Percentiles rank a stretch among this genome's conserved stretches.
phyloP scores from a whole-genome alignment of 352 stramenopile genomes.

The Phytophthora quininea region DNA sequence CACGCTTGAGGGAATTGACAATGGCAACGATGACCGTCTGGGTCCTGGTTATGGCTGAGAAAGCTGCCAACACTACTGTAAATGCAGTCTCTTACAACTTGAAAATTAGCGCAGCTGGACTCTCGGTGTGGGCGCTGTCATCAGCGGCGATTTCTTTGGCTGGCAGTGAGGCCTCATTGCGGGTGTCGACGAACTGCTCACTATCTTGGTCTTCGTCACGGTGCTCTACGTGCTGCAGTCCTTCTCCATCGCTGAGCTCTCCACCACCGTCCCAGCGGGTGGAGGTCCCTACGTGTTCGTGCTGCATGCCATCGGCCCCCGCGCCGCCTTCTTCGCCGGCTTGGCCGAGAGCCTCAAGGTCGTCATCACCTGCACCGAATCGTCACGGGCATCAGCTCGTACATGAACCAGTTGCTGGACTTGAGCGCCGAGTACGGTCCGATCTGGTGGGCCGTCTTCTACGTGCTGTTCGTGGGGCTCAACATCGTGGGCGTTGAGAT shows the following conservation, averaged over 20 bases:
- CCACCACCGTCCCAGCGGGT: slow-evolving; percentile 53
- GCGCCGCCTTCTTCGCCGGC: slow-evolving; percentile 65
- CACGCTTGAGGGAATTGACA: too few relatives aligned
- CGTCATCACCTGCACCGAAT: slow-evolving; percentile 62
- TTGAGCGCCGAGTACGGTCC: slow-evolving; percentile 44
- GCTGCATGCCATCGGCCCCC: slow-evolving; percentile 58
- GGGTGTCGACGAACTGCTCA: slow-evolving; percentile 65
- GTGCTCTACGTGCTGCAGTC: slow-evolving; percentile 68
- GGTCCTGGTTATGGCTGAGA: too few relatives aligned
- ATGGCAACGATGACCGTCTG: too few relatives aligned
- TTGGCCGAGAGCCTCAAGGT: slow-evolving; percentile 77
- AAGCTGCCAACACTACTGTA: too few relatives aligned
- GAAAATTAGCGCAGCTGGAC: too few relatives aligned
- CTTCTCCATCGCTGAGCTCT: slow-evolving; percentile 77
- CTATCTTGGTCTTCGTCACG: slow-evolving; percentile 61
- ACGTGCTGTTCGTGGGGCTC: slow-evolving; percentile 64
- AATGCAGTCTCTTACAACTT: too few relatives aligned
- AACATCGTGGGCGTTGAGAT: slow-evolving; percentile 68
- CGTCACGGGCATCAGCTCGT: slow-evolving; percentile 69
- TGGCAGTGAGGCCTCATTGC: slow-evolving; percentile 59
- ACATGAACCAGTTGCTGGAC: slow-evolving; percentile 62
- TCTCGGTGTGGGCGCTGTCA: slow-evolving; percentile 58
- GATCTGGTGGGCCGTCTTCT: slow-evolving; percentile 69
- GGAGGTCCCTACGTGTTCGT: slow-evolving; percentile 72
- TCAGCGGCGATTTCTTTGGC: slow-evolving; percentile 70